phyloP scores from a whole-genome alignment of 2,329 filamentous ascomycete species.

The Scytalidium lignicola region DNA sequence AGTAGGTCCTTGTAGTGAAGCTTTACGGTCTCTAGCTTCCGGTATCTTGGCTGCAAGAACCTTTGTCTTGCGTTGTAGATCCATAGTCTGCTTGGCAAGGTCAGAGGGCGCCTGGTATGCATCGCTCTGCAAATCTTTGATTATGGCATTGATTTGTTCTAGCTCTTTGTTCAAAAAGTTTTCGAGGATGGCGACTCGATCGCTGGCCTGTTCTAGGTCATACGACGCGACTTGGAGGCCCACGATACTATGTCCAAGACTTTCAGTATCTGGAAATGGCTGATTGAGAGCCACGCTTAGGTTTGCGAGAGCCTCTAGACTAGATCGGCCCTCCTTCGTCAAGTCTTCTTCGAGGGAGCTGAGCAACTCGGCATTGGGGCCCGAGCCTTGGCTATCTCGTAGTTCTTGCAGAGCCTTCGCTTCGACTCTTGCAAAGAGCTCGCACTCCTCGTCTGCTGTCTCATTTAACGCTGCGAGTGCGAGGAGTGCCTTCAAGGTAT shows the following conservation, averaged over 20 bases:
- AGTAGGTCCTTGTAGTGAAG: slow-evolving; percentile 28
- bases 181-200: slow-evolving; percentile 51
- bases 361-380: slow-evolving; percentile 39
- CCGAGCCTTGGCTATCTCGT: slow-evolving; percentile 30
- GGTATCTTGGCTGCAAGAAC: slow-evolving; percentile 59
- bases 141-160: slow-evolving; percentile 32
- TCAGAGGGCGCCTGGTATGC: slow-evolving; percentile 50
- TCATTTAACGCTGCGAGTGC: slow-evolving; percentile 74
- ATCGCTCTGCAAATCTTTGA: slow-evolving; percentile 38
- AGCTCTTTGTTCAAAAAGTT: slow-evolving; percentile 50
- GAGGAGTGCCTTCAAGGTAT: slow-evolving; percentile 72
- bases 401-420: slow-evolving; percentile 53
- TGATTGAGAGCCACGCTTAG: slow-evolving; percentile 40
- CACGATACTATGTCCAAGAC: slow-evolving; percentile 48
- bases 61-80: slow-evolving; percentile 67
- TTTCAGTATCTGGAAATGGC: slow-evolving; percentile 38
- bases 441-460: slow-evolving; percentile 65
- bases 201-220: slow-evolving; percentile 49
- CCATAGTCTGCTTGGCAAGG: slow-evolving; percentile 65
- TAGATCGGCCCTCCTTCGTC: slow-evolving; percentile 46
- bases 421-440: slow-evolving; percentile 53
- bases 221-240: slow-evolving; percentile 49
- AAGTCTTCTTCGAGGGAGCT: slow-evolving; percentile 50
- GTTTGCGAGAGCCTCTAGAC: slow-evolving; percentile 54
- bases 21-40: slow-evolving; percentile 57